phyloP scores from a whole-genome alignment of 106 monocot genomes.

The Dendrobium nobile region DNA sequence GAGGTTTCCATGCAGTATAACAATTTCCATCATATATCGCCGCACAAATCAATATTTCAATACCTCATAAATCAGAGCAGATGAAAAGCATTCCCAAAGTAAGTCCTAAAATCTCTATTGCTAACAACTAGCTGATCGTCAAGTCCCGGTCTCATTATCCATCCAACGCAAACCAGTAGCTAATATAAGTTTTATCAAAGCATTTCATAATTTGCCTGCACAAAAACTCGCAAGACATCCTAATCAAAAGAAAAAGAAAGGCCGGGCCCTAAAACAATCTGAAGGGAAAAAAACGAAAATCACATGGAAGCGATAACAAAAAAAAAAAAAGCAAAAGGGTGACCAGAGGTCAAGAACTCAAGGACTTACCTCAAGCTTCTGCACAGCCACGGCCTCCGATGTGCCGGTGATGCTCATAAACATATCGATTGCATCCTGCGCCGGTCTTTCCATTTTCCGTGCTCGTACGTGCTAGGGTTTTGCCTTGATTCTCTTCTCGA shows the following conservation, averaged over 20 bases:
- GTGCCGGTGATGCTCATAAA: constrained; percentile 61
- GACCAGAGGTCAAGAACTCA: background rate
- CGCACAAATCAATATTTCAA: background rate
- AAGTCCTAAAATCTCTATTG: background rate
- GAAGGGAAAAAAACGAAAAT: background rate
- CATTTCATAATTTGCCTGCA: background rate
- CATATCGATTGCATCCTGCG: constrained; percentile 62
- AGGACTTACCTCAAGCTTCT: constrained; percentile 44
- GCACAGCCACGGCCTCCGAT: constrained; percentile 41
- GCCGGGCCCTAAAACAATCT: background rate
- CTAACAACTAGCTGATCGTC: background rate
- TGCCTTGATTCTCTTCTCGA: background rate
- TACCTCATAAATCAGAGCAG: background rate
- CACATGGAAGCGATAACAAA: background rate
- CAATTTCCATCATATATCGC: background rate
- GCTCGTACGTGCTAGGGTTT: background rate
- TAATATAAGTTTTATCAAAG: background rate
- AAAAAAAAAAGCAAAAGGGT: background rate
- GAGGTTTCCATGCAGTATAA: background rate
- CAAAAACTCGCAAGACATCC: background rate
- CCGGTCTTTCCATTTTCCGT: constrained; percentile 34
- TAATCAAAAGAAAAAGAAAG: background rate
- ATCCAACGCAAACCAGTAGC: background rate
- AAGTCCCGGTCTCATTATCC: background rate
- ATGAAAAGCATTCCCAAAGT: background rate